Percentiles rank a stretch among this genome's conserved stretches.
Evolutionary conservation across 805 yeast genomes (phyloP).

Genomic region (Blastobotrys mokoenaii): DNA sequence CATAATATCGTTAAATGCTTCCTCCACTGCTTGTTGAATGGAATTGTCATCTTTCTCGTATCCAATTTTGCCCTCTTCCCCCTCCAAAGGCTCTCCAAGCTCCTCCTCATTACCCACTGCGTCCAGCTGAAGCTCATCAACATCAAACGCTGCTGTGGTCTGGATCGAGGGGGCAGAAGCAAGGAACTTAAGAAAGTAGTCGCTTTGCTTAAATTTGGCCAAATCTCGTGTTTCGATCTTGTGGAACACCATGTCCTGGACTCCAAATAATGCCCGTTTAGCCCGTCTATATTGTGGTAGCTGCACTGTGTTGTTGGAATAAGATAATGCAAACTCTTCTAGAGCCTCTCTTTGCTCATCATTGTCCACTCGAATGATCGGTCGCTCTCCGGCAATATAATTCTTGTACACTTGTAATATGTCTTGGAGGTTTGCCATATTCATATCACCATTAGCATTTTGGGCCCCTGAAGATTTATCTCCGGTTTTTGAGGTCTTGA

Average conservation of each 20-base stretch:
- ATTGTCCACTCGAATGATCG: slow-evolving; percentile 5
- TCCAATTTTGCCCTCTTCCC: too few relatives aligned
- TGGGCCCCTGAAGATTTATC: slow-evolving; percentile 4
- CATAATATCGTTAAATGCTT: slow-evolving; percentile 52
- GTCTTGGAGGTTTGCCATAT: slow-evolving; percentile 43
- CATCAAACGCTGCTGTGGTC: slow-evolving; percentile 5
- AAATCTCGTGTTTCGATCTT: slow-evolving; percentile 46
- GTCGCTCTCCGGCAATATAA: slow-evolving; percentile 33
- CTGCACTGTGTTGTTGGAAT: slow-evolving; percentile 8
- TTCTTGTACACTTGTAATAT: slow-evolving; percentile 40
- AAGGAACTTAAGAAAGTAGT: slow-evolving; percentile 43
- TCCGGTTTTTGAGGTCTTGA: slow-evolving; percentile 20
- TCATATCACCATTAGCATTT: slow-evolving; percentile 2
- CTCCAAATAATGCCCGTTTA: slow-evolving; percentile 46
- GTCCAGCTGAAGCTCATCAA: slow-evolving; percentile 26
- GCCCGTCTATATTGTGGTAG: slow-evolving; percentile 39
- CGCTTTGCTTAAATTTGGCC: slow-evolving; percentile 54
- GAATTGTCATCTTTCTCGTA: neutral
- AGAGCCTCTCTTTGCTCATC: slow-evolving; percentile 22
- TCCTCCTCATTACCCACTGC: slow-evolving; percentile 12
- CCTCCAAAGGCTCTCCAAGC: neutral
- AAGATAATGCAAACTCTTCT: slow-evolving; percentile 25
- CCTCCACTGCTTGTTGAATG: slow-evolving; percentile 47
- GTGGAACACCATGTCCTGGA: slow-evolving; percentile 48
- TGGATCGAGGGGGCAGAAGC: slow-evolving; percentile 28